Conservation (phyloP, 371 early-diverging fungal species). For the Mucor circinelloides region DNA sequence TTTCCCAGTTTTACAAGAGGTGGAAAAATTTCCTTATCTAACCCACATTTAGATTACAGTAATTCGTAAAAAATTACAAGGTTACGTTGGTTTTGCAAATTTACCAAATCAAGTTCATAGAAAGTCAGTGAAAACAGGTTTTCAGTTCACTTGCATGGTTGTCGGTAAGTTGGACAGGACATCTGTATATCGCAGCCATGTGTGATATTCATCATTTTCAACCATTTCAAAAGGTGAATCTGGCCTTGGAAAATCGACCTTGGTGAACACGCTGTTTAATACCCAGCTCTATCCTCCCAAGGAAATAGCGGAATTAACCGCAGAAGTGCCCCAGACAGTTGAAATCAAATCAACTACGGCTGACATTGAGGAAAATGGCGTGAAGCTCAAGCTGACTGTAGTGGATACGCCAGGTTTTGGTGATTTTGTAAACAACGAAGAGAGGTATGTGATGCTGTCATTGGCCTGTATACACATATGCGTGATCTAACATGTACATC, state of each 20-base stretch:
- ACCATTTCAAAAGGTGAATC: constrained; percentile 78
- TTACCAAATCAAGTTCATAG: constrained; percentile 98
- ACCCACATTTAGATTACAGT: constrained; percentile 33
- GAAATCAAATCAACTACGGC: constrained; percentile 93
- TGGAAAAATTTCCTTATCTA: neutral
- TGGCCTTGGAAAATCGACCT: constrained; percentile 99
- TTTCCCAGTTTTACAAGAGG: neutral
- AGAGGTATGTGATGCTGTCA: constrained; percentile 61
- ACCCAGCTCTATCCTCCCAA: constrained; percentile 88
- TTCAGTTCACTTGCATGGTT: constrained; percentile 97
- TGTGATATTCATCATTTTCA: neutral
- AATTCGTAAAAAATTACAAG: constrained; percentile 79
- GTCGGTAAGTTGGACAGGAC: constrained; percentile 69
- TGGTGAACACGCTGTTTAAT: constrained; percentile 98
- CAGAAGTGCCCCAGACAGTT: constrained; percentile 90
- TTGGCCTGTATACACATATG: neutral
- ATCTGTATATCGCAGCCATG: neutral
- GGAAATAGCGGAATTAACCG: constrained; percentile 78
- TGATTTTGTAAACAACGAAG: constrained; percentile 95
- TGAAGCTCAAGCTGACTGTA: constrained; percentile 91
- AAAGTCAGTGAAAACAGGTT: constrained; percentile 97
- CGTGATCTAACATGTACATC: neutral
- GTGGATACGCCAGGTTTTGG: constrained; percentile 96
- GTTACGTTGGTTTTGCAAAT: constrained; percentile 97
- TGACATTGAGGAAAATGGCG: constrained; percentile 87